Percentiles rank a stretch among this genome's conserved stretches.
These are phyloP conservation scores for Neurospora sp. DNA, from an alignment of 495 filamentous ascomycete genomes.

Conservation along the genomic window DNA sequence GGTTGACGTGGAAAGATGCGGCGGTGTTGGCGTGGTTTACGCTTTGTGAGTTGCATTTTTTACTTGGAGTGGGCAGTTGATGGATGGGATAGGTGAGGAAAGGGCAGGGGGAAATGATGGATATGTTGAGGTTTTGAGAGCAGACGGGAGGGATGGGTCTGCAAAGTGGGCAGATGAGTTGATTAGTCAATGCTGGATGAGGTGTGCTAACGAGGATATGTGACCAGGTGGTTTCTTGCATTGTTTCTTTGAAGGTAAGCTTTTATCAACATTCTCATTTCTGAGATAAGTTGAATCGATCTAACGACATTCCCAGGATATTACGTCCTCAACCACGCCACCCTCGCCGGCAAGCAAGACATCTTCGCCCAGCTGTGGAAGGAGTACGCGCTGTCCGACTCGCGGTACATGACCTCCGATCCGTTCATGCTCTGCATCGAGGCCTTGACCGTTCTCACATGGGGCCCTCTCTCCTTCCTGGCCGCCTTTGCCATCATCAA, in stretches of 20 bases:
- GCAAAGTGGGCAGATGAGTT: neutral
- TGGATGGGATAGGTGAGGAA: neutral
- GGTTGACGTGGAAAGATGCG: slow-evolving; percentile 20
- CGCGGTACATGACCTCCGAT: slow-evolving; percentile 69
- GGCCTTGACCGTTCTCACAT: slow-evolving; percentile 59
- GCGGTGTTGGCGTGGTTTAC: slow-evolving; percentile 54
- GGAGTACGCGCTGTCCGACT: slow-evolving; percentile 77
- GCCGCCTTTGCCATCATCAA: slow-evolving; percentile 52
- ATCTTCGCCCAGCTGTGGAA: slow-evolving; percentile 80
- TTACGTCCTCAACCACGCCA: slow-evolving; percentile 56
- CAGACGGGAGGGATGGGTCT: neutral
- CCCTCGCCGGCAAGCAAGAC: slow-evolving; percentile 27
- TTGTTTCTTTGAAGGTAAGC: slow-evolving; percentile 64
- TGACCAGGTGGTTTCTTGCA: slow-evolving; percentile 52
- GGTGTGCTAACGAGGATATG: neutral
- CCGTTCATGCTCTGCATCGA: slow-evolving; percentile 79
- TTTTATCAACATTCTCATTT: neutral
- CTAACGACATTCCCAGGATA: slow-evolving; percentile 45
- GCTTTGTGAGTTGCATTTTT: slow-evolving; percentile 29
- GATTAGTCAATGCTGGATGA: neutral
- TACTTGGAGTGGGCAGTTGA: neutral
- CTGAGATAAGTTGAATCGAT: neutral
- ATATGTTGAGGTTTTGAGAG: neutral
- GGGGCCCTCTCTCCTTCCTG: slow-evolving; percentile 72
- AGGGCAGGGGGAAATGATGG: neutral